Evolutionary conservation across 2,329 filamentous ascomycete species (phyloP).

Genomic region (Alternaria gansuensis): DNA sequence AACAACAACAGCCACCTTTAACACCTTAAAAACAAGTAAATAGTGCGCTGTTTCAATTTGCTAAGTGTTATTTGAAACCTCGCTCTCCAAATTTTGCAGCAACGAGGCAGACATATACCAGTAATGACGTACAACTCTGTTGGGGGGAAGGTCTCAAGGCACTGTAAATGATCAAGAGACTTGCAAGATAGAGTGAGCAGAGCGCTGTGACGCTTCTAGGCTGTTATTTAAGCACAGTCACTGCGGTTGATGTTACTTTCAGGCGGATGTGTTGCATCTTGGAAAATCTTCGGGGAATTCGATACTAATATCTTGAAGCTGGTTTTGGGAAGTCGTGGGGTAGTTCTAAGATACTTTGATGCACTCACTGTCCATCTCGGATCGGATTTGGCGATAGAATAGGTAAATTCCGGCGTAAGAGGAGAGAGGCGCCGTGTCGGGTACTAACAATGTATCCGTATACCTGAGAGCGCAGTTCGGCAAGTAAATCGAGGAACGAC

Average conservation of each 20-base stretch:
- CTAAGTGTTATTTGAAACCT: too few species aligned
- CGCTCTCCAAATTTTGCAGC: too few species aligned
- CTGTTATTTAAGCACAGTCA: background rate
- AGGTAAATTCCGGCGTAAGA: background rate
- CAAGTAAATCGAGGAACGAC: background rate
- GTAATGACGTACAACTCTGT: too few species aligned
- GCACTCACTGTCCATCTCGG: slow-evolving; percentile 1
- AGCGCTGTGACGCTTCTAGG: rapidly evolving
- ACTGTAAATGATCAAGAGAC: background rate
- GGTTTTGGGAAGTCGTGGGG: background rate
- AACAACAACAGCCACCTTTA: too few species aligned
- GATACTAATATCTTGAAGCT: background rate
- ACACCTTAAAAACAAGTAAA: too few species aligned
- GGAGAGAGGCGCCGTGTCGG: background rate
- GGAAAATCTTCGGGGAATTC: background rate
- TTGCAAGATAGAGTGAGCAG: background rate
- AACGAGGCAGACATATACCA: too few species aligned
- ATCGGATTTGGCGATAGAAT: background rate
- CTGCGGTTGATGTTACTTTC: rapidly evolving
- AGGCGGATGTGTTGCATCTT: background rate
- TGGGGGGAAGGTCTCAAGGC: too few species aligned
- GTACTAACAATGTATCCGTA: slow-evolving; percentile 8
- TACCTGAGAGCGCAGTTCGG: background rate
- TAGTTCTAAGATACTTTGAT: background rate
- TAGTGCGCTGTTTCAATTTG: too few species aligned